Evolutionary conservation across 2,329 filamentous ascomycete species (phyloP).

Genomic region (Curvularia sp.): DNA sequence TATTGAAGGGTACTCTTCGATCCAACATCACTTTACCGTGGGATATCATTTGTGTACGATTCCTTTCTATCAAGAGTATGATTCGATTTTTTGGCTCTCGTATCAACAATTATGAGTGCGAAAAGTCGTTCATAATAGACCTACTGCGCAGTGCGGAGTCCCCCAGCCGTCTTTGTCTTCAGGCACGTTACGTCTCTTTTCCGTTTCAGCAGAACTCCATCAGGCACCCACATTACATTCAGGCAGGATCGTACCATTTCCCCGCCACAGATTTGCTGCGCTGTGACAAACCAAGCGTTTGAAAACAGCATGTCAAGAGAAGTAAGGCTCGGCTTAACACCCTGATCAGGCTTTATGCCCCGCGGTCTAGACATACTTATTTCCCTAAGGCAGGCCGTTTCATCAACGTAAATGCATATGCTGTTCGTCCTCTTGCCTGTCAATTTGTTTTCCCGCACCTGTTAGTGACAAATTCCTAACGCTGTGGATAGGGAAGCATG

Average conservation of each 20-base stretch:
- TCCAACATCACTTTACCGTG: neutral
- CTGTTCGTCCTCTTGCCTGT: neutral
- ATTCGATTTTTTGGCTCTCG: neutral
- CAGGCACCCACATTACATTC: constrained; percentile 16
- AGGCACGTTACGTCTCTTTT: constrained; percentile 26
- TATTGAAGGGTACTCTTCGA: constrained; percentile 1
- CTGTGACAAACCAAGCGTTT: constrained; percentile 11
- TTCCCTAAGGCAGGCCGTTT: neutral
- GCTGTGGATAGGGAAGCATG: neutral
- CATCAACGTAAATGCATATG: neutral
- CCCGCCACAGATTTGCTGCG: neutral
- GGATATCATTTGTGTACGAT: neutral
- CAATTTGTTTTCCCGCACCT: neutral
- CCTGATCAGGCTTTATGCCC: neutral
- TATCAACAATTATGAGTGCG: neutral
- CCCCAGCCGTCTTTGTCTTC: constrained; percentile 17
- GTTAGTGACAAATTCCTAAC: constrained; percentile 1
- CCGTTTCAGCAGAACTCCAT: constrained; percentile 32
- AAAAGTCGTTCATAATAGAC: neutral
- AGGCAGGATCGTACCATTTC: constrained; percentile 12
- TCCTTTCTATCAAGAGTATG: too few relatives aligned
- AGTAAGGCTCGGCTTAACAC: neutral
- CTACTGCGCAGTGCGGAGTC: neutral
- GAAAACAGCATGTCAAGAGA: constrained; percentile 6
- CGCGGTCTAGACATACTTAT: neutral